Base-by-base conservation (phyloP, 2,329 filamentous ascomycete genomes). In the Tolypocladium amazonense region DNA sequence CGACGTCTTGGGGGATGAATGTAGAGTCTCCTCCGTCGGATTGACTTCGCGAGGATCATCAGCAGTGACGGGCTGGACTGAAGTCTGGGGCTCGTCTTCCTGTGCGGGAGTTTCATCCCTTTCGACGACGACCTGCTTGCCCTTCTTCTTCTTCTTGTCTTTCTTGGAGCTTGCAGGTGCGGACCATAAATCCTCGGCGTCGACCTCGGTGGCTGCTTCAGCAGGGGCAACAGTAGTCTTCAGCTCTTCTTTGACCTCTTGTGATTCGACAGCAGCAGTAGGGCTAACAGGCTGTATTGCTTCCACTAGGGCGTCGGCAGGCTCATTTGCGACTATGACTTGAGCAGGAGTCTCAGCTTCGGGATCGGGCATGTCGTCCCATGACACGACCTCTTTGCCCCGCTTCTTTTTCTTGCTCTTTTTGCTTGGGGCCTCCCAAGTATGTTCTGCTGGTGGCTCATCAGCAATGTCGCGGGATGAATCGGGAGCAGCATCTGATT, bases 351-450 rank as follows among this genome's bases (percentile, higher is more conserved):
- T 11, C 18, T 35, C 27, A 25, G 41, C 1, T 45, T 27, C 39
- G 20, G 39, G 8, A 39, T 15, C 20, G 37, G 56, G 41, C 11
- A 7, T 37, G 14, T 50, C 43, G n/a, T 38, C 55, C 43, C 15
- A 39, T 41, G 39, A 9, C 15, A 45, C 20, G 12, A 37, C 38
- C 20, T 55, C 38, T 39, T 57, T 62, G 45, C 54, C 63, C 47
- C 58, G 60, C 41, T 61, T 65, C 50, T 59, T 68, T 52, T 59
- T 64, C 62, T 62, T 65, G 50, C 45, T 55, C 62, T 63, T 65
- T 60, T 65, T 64, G 43, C 58, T 56, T 14, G 54, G 18, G 8
- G 43, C 12, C n/a, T 56, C 55, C 25, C 45, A 43, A 3, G 35
- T 9, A 3, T 60, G 58, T 25, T 50, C 25, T n/a, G 39, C 53